Evolutionary conservation across 805 yeast genomes (phyloP).

Genomic region (Maudiozyma turicensis): DNA sequence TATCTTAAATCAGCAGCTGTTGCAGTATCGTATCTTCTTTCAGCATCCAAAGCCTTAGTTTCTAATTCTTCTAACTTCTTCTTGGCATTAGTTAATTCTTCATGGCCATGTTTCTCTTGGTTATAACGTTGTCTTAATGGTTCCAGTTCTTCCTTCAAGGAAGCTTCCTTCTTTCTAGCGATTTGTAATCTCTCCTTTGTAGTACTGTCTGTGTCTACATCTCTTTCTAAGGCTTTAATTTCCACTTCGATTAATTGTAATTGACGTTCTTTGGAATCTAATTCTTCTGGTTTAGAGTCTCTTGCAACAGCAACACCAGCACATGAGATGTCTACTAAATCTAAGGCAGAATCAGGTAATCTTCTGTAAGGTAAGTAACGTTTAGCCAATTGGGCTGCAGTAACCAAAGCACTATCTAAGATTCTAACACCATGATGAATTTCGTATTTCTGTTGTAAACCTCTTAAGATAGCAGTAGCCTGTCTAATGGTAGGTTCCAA

Average conservation of each 20-base stretch:
- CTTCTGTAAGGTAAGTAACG: constrained; percentile 91
- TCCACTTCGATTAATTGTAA: constrained; percentile 88
- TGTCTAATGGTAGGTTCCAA: constrained; percentile 88
- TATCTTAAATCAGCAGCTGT: constrained; percentile 93
- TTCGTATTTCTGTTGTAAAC: constrained; percentile 89
- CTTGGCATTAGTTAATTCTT: constrained; percentile 80
- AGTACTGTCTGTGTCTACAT: constrained; percentile 69
- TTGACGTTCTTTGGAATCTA: constrained; percentile 89
- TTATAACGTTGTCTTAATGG: constrained; percentile 81
- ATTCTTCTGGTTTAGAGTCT: constrained; percentile 95
- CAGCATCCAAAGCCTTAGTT: constrained; percentile 90
- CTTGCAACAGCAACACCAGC: constrained; percentile 97
- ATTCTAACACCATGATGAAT: constrained; percentile 97
- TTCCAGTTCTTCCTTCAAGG: constrained; percentile 70
- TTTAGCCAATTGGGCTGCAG: constrained; percentile 91
- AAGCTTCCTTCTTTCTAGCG: constrained; percentile 73
- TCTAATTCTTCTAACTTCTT: constrained; percentile 87
- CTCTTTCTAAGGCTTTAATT: constrained; percentile 94
- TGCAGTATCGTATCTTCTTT: constrained; percentile 89
- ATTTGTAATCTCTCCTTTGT: constrained; percentile 78
- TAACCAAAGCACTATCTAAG: constrained; percentile 84
- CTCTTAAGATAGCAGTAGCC: constrained; percentile 93
- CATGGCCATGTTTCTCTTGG: constrained; percentile 85
- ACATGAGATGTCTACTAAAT: constrained; percentile 89
- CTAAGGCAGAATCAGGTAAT: constrained; percentile 95